Base-by-base conservation (phyloP, 2,329 filamentous ascomycete genomes). In the Gnomoniopsis sp. region DNA sequence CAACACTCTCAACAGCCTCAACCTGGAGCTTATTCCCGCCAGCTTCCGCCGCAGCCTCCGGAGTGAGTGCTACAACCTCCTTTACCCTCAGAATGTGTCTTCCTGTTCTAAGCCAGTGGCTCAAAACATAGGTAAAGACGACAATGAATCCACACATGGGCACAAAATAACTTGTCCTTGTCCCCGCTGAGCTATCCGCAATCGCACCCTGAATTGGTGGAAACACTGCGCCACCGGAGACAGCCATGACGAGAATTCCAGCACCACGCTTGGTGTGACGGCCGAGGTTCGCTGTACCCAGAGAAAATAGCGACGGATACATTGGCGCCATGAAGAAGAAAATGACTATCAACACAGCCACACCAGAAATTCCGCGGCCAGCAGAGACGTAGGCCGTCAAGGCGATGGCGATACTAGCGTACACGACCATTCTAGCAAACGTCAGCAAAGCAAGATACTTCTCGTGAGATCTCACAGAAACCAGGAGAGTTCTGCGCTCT, bases 121-220 rank as follows among this genome's bases (percentile, higher is more conserved):
- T 53, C 34, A 64, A 52, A 8, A 70, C 68, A 51, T 72, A 72
- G 15, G 63, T 64, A 17, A 72, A 56, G 1, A 72, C 76, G 48
- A 74, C 72, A 36, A 73, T 57, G 65, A 78, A 78, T 22, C 75
- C 75, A 54, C 75, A 69, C 15, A 77, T 67, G 6, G 76, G 75
- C 1, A 77, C 75, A 23, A 78, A 56, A 65, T 77, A 78, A 15
- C 74, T 76, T 65, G 76, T 74, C 6, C 73, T 65, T 26, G 73
- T 77, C 55, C 64, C 67, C 47, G 66, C 71, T 6, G 71, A 41
- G 38, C 38, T 64, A 61, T 75, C 73, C 44, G 74, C 75, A 48
- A 77, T 68, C 74, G 6, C 71, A 10, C 43, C 43, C 43, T 44
- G 43, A 3, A 44, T 19, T 17, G 43, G 43, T 6, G 43, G 43